Percentiles rank a stretch among this genome's conserved stretches.
Conservation (phyloP, 495 filamentous ascomycete genomes). For the Talaromyces nanjingensis region DNA sequence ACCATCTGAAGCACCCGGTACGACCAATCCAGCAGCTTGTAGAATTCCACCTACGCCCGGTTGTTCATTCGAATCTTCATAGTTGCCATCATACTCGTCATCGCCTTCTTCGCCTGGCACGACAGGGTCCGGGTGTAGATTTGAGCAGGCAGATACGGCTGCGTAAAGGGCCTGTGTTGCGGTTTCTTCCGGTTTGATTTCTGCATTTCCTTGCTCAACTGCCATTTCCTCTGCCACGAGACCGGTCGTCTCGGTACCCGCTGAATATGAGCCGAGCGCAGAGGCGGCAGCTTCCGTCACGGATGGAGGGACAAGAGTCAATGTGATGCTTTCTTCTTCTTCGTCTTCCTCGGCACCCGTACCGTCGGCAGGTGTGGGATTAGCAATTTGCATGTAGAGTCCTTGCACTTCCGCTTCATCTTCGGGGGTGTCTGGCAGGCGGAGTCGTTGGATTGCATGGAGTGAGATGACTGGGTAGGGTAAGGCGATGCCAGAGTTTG, state of each 20-base stretch:
- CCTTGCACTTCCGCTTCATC: slow-evolving; percentile 42
- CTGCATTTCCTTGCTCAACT: slow-evolving; percentile 23
- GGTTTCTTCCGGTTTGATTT: slow-evolving; percentile 23
- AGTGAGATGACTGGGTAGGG: slow-evolving; percentile 84
- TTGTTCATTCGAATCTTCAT: slow-evolving; percentile 24
- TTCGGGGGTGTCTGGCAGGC: slow-evolving; percentile 28
- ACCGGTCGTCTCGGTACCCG: slow-evolving; percentile 8
- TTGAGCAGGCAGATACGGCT: slow-evolving; percentile 78
- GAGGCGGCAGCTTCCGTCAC: slow-evolving; percentile 7
- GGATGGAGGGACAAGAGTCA: slow-evolving; percentile 61
- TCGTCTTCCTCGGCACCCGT: slow-evolving; percentile 50
- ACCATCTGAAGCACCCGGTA: slow-evolving; percentile 30
- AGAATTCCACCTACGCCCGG: slow-evolving; percentile 13
- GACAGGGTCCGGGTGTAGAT: slow-evolving; percentile 80
- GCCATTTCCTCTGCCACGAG: slow-evolving; percentile 18
- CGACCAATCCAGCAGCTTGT: slow-evolving; percentile 22
- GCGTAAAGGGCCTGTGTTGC: slow-evolving; percentile 57
- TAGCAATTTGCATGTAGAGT: slow-evolving; percentile 75
- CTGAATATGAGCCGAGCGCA: slow-evolving; percentile 5
- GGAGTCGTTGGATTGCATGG: slow-evolving; percentile 72
- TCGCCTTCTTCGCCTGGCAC: slow-evolving; percentile 25
- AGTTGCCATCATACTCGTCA: slow-evolving; percentile 41
- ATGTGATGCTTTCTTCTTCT: slow-evolving; percentile 58
- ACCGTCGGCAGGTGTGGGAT: slow-evolving; percentile 38
- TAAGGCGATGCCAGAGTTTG: slow-evolving; percentile 61